Percentiles rank a stretch among this genome's conserved stretches.
These are phyloP conservation scores for Aegilops bicornis DNA, from an alignment of 176 grass and related monocot genomes.

Conservation along the genomic window DNA sequence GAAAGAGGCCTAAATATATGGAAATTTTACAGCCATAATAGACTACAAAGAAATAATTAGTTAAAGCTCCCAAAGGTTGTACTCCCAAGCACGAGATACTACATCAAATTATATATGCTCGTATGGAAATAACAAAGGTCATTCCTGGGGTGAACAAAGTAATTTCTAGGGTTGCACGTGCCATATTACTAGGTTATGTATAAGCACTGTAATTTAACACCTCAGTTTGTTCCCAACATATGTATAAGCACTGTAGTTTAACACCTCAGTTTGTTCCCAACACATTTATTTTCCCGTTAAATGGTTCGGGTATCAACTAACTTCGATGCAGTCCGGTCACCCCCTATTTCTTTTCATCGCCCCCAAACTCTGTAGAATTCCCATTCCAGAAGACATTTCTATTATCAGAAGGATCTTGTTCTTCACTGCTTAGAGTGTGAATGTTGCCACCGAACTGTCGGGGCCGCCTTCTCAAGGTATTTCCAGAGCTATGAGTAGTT, in stretches of 20 bases:
- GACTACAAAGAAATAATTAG: too few species aligned
- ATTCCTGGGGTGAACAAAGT: background rate
- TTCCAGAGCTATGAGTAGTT: conserved; percentile 19
- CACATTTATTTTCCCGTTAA: background rate
- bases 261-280: background rate
- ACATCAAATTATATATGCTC: too few species aligned
- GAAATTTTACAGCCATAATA: too few species aligned
- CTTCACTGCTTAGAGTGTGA: conserved; percentile 64
- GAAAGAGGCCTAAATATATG: too few species aligned
- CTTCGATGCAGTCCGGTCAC: background rate
- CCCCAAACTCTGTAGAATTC: conserved; percentile 94
- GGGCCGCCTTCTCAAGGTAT: conserved; percentile 24
- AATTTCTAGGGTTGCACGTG: background rate
- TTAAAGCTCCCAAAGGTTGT: too few species aligned
- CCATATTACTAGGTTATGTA: background rate
- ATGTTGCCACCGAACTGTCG: conserved; percentile 78
- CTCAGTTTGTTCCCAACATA: background rate
- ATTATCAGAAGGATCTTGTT: conserved; percentile 46
- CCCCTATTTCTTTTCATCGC: conserved; percentile 60
- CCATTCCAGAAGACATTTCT: conserved; percentile 96
- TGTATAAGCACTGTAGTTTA: background rate
- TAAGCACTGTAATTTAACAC: background rate
- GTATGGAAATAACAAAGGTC: background rate
- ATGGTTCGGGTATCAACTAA: background rate
- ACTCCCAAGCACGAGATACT: too few species aligned